Evolutionary conservation across 2,329 filamentous ascomycete species (phyloP).

Genomic region (Neodidymelliopsis sp.): DNA sequence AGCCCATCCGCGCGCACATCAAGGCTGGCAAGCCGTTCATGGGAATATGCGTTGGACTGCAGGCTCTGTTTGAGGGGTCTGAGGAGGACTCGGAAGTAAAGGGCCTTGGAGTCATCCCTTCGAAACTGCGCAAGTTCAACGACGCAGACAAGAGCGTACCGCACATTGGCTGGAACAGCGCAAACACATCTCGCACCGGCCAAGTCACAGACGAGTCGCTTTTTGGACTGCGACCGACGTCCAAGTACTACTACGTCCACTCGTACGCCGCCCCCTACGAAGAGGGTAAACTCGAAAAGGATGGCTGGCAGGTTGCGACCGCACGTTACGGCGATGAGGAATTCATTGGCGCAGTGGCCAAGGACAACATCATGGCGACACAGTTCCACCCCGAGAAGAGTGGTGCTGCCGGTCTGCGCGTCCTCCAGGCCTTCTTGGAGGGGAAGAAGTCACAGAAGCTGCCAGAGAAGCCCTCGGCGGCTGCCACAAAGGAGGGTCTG

Average conservation of each 20-base stretch:
- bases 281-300: conserved; percentile 74
- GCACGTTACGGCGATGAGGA: conserved; percentile 86
- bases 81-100: conserved; percentile 75
- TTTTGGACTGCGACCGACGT: conserved; percentile 79
- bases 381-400: conserved; percentile 99
- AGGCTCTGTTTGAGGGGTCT: conserved; percentile 88
- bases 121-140: conserved; percentile 77
- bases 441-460: conserved; percentile 68
- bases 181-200: conserved; percentile 65
- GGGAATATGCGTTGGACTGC: conserved; percentile 94
- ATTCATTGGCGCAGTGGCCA: conserved; percentile 89
- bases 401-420: conserved; percentile 83
- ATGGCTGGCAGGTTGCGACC: conserved; percentile 92
- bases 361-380: conserved; percentile 84
- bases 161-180: conserved; percentile 98
- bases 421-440: conserved; percentile 85
- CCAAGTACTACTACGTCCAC: conserved; percentile 99
- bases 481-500: conserved; percentile 67
- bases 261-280: conserved; percentile 85
- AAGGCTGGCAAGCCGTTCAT: conserved; percentile 94
- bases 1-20: conserved; percentile 84
- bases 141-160: conserved; percentile 86
- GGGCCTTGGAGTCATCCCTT: conserved; percentile 79
- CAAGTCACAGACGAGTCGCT: conserved; percentile 61
- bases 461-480: conserved; percentile 43